phyloP scores from a whole-genome alignment of 2,329 filamentous ascomycete genomes.

The Penicillium sp. region DNA sequence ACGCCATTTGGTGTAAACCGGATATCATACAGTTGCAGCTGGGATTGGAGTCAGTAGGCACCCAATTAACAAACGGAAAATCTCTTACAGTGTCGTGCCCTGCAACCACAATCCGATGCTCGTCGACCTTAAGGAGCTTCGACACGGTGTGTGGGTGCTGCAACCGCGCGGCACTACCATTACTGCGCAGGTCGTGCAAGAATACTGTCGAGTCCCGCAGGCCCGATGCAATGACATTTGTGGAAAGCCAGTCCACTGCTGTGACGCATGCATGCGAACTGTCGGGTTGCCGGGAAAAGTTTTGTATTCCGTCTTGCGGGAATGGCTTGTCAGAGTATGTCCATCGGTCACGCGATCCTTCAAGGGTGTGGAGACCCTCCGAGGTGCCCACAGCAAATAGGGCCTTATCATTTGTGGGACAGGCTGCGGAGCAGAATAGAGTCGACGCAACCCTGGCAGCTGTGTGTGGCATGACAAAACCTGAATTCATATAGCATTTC shows the following conservation, averaged over 20 bases:
- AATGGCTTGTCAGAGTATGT: slow-evolving; percentile 29
- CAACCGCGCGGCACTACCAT: slow-evolving; percentile 31
- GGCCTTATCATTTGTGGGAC: slow-evolving; percentile 29
- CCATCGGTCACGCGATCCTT: slow-evolving; percentile 31
- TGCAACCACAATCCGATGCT: slow-evolving; percentile 36
- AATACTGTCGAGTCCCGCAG: slow-evolving; percentile 35
- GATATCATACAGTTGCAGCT: slow-evolving; percentile 46
- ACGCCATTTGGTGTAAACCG: slow-evolving; percentile 34
- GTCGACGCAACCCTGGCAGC: slow-evolving; percentile 12
- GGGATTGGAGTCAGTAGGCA: background rate
- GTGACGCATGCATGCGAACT: slow-evolving; percentile 31
- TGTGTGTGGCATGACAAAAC: slow-evolving; percentile 22
- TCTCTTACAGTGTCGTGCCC: slow-evolving; percentile 33
- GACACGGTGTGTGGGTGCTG: slow-evolving; percentile 36
- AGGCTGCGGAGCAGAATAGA: slow-evolving; percentile 39
- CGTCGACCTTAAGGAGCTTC: slow-evolving; percentile 37
- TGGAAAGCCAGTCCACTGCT: slow-evolving; percentile 41
- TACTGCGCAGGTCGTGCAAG: slow-evolving; percentile 38
- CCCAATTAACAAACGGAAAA: background rate
- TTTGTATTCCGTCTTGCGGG: slow-evolving; percentile 6
- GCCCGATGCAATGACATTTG: slow-evolving; percentile 37
- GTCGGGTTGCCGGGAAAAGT: slow-evolving; percentile 13
- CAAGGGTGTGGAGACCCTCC: slow-evolving; percentile 35
- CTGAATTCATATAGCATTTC: slow-evolving; percentile 24
- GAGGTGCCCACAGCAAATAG: slow-evolving; percentile 42